A percentile compares a stretch with the other conserved stretches of the same genome.
These are phyloP conservation scores for Termitomyces sp. DNA, from an alignment of 768 basidiomycete genomes.

Conservation along the genomic window DNA sequence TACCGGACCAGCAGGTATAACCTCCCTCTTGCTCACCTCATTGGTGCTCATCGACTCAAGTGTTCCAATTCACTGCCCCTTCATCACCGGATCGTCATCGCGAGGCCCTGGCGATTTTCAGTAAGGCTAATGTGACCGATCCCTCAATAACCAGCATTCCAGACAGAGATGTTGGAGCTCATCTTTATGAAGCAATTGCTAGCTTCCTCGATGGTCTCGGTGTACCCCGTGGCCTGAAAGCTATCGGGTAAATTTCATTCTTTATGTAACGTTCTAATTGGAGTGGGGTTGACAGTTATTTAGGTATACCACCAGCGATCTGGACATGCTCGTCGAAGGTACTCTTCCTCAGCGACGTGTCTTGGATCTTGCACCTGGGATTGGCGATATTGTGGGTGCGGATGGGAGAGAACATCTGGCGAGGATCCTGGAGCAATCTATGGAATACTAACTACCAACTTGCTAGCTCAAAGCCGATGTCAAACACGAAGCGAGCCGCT, in stretches of 20 bases:
- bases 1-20: conserved; percentile 74
- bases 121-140: conserved; percentile 54
- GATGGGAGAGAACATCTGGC: conserved; percentile 82
- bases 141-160: conserved; percentile 68
- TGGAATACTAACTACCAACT: conserved; percentile 52
- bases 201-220: conserved; percentile 81
- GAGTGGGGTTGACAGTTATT: not conserved
- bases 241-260: conserved; percentile 47
- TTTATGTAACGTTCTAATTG: not conserved
- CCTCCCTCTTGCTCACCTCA: not conserved
- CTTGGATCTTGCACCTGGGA: conserved; percentile 86
- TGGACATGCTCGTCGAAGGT: conserved; percentile 78
- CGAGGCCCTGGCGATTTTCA: conserved; percentile 83
- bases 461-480: conserved; percentile 6
- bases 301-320: conserved; percentile 61
- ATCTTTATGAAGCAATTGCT: conserved; percentile 83
- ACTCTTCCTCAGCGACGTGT: conserved; percentile 91
- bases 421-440: conserved; percentile 70
- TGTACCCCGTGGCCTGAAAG: conserved; percentile 81
- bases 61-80: conserved; percentile 94
- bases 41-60: conserved; percentile 25
- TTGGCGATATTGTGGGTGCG: conserved; percentile 75
- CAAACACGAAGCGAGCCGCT: not conserved
- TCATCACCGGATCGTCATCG: conserved; percentile 90
- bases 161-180: conserved; percentile 70